Evolutionary conservation across 2,329 filamentous ascomycete species (phyloP).

Genomic region (Colletotrichum tanaceti): DNA sequence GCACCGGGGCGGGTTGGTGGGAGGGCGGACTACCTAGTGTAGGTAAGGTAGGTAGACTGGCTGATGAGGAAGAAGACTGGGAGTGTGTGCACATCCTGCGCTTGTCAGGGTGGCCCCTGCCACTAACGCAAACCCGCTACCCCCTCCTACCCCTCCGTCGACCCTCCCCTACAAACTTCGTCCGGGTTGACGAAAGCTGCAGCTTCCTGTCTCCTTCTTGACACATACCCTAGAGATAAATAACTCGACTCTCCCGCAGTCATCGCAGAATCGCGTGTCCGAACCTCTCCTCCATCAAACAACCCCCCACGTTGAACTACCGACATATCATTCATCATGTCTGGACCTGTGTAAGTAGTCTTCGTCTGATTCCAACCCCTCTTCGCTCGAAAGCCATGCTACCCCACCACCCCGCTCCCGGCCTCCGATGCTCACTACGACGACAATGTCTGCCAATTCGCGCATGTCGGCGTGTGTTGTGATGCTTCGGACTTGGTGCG

Average conservation of each 20-base stretch:
- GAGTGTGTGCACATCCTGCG: constrained; percentile 9
- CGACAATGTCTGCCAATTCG: constrained; percentile 49
- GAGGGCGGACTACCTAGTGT: constrained; percentile 5
- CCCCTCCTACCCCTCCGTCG: constrained; percentile 40
- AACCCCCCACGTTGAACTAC: constrained; percentile 23
- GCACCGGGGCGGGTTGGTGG: constrained; percentile 8
- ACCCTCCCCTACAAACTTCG: constrained; percentile 41
- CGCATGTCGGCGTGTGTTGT: constrained; percentile 44
- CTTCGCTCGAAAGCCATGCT: constrained; percentile 40
- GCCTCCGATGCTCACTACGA: constrained; percentile 42
- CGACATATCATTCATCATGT: constrained; percentile 61
- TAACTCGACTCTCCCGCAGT: constrained; percentile 40
- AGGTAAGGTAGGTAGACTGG: too few species aligned
- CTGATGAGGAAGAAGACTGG: constrained; percentile 1
- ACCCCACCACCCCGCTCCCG: constrained; percentile 57
- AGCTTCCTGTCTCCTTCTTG: constrained; percentile 37
- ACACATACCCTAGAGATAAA: constrained; percentile 41
- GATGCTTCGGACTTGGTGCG: background rate
- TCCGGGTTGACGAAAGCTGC: constrained; percentile 40
- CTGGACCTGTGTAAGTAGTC: constrained; percentile 74
- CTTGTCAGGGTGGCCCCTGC: constrained; percentile 34
- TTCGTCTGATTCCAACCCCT: constrained; percentile 43
- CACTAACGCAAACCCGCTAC: constrained; percentile 34
- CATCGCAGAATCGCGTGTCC: constrained; percentile 25
- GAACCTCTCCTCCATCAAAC: constrained; percentile 34